phyloP scores from a whole-genome alignment of 1,284 basidiomycete species.

The Ceratobasidium sp. region DNA sequence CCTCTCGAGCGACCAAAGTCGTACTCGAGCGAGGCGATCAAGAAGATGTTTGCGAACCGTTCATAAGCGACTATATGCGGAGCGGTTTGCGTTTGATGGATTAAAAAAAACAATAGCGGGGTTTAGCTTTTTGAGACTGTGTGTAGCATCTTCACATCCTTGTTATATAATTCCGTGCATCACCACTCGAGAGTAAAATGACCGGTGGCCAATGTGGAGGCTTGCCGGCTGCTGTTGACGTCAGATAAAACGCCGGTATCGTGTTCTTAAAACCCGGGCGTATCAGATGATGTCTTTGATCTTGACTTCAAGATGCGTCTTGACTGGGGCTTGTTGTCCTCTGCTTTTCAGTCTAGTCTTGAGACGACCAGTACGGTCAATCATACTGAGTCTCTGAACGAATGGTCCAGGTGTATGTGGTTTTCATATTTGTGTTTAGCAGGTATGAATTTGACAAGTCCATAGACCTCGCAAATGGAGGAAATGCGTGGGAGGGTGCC shows the following conservation, averaged over 20 bases:
- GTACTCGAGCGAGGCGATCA: constrained; percentile 81
- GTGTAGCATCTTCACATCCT: constrained; percentile 39
- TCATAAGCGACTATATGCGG: constrained; percentile 43
- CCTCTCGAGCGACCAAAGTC: constrained; percentile 91
- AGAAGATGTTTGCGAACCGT: constrained; percentile 71
- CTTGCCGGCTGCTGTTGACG: constrained; percentile 5
- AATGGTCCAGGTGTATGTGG: constrained; percentile 7
- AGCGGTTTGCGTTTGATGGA: constrained; percentile 16
- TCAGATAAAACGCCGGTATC: constrained; percentile 9
- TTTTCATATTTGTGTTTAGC: background rate
- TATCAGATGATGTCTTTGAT: background rate
- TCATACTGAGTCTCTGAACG: background rate
- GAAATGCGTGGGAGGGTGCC: constrained; percentile 33
- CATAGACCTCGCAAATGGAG: constrained; percentile 27
- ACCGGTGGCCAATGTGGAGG: constrained; percentile 12
- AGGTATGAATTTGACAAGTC: background rate
- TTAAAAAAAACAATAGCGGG: constrained; percentile 31
- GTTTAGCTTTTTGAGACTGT: constrained; percentile 24
- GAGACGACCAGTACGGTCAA: background rate
- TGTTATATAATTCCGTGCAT: constrained; percentile 11
- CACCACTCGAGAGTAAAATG: constrained; percentile 9
- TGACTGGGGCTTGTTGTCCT: constrained; percentile 11
- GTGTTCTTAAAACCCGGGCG: background rate
- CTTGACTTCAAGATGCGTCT: constrained; percentile 15
- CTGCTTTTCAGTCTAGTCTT: constrained; percentile 8